Conservation (phyloP, 345 rosid species). For the Populus pruinosa region DNA sequence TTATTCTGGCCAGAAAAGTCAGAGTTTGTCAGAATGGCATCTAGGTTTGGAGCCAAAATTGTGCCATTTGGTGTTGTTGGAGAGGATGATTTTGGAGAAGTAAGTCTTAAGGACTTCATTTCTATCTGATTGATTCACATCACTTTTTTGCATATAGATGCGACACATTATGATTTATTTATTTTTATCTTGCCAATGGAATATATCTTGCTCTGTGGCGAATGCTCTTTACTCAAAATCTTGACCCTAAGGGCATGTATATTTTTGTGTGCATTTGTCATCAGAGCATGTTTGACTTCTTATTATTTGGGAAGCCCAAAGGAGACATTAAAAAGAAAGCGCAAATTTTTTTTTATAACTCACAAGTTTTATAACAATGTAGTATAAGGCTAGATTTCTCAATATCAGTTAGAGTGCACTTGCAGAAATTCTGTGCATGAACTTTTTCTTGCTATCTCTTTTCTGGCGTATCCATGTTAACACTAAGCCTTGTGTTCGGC, state of each 20-base stretch:
- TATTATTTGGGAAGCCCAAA: background rate
- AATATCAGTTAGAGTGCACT: background rate
- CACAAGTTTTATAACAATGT: too few relatives aligned
- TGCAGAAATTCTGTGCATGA: background rate
- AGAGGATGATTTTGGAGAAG: slow-evolving; percentile 68
- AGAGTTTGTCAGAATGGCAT: slow-evolving; percentile 84
- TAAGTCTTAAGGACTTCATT: slow-evolving; percentile 22
- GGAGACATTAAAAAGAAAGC: background rate
- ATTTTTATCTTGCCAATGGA: too few relatives aligned
- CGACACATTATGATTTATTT: too few relatives aligned
- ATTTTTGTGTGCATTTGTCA: background rate
- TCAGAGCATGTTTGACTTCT: background rate
- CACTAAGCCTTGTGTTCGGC: too few relatives aligned
- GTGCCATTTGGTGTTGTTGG: slow-evolving; percentile 82
- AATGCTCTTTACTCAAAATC: too few relatives aligned
- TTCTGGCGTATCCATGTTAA: background rate
- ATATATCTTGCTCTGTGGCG: too few relatives aligned
- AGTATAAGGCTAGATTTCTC: background rate
- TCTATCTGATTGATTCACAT: background rate
- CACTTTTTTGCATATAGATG: background rate
- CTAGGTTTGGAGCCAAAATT: slow-evolving; percentile 77
- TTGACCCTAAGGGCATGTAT: too few relatives aligned
- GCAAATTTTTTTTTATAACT: background rate
- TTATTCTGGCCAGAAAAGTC: slow-evolving; percentile 73
- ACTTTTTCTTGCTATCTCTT: background rate